These are phyloP conservation scores for Endoconidiophora laricicola DNA, from an alignment of 2,329 filamentous ascomycete species.

Conservation along the genomic window DNA sequence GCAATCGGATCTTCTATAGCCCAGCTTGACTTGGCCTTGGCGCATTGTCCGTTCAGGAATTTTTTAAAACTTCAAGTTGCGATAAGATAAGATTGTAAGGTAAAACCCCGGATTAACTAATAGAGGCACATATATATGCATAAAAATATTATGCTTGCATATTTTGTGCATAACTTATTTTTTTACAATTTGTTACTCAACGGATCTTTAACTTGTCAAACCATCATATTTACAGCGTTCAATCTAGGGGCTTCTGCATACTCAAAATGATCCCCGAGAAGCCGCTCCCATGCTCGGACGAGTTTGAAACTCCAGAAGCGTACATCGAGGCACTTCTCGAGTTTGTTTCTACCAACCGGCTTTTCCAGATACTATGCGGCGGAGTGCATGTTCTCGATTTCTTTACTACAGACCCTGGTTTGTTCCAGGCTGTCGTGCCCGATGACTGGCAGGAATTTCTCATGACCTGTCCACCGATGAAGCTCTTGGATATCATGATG, in stretches of 20 bases:
- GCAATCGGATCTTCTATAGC: not conserved
- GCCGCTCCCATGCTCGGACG: constrained; percentile 50
- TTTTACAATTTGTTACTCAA: not conserved
- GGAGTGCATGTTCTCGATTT: constrained; percentile 97
- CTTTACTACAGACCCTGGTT: constrained; percentile 67
- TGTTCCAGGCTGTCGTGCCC: constrained; percentile 65
- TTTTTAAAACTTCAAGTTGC: constrained; percentile 4
- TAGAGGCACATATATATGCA: not conserved
- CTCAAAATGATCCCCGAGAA: constrained; percentile 31
- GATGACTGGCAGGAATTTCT: constrained; percentile 72
- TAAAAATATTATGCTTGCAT: not conserved
- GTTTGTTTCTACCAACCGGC: constrained; percentile 56
- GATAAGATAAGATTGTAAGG: constrained; percentile 6
- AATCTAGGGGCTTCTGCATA: not conserved
- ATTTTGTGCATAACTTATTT: not conserved
- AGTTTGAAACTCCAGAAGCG: constrained; percentile 53
- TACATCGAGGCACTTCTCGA: constrained; percentile 65
- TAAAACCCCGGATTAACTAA: not conserved
- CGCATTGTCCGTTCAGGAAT: constrained; percentile 1
- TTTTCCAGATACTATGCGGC: constrained; percentile 80
- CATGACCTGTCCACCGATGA: constrained; percentile 50
- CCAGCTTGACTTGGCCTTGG: not conserved
- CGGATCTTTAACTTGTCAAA: not conserved
- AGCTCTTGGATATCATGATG: constrained; percentile 66
- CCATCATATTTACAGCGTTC: not conserved